A percentile compares a stretch with the other conserved stretches of the same genome.
Conservation (phyloP, 1,284 basidiomycete genomes). For the Trametes versicolor region DNA sequence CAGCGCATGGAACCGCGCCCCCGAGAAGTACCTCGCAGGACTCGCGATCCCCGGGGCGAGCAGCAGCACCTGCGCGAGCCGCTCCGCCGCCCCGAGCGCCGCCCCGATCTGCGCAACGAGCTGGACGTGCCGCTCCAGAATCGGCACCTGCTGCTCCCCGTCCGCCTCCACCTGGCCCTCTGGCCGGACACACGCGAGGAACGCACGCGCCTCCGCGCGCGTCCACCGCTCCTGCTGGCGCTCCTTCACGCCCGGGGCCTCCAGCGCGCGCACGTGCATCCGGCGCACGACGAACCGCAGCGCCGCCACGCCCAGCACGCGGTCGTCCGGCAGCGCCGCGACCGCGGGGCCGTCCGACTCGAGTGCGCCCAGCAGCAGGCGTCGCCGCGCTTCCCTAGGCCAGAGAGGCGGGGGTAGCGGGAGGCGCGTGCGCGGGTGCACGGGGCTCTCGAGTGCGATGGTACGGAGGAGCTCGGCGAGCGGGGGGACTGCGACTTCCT, state of each 20-base stretch:
- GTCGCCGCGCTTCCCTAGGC: conserved; percentile 61
- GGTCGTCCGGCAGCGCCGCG: conserved; percentile 53
- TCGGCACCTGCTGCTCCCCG: conserved; percentile 31
- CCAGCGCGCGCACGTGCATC: conserved; percentile 59
- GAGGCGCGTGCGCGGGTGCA: conserved; percentile 18
- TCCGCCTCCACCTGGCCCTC: not conserved
- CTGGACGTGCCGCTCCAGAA: conserved; percentile 73
- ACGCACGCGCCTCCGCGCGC: conserved; percentile 67
- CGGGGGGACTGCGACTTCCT: conserved; percentile 61
- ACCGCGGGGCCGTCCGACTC: conserved; percentile 64
- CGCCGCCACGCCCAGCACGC: conserved; percentile 60
- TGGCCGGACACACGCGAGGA: conserved; percentile 55
- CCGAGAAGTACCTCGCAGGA: conserved; percentile 62
- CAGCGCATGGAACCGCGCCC: conserved; percentile 62
- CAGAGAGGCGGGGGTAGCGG: conserved; percentile 51
- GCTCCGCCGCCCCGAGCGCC: conserved; percentile 66
- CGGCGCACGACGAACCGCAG: conserved; percentile 68
- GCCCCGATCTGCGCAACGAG: conserved; percentile 74
- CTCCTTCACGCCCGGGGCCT: conserved; percentile 57
- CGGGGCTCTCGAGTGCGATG: conserved; percentile 42
- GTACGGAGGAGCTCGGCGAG: conserved; percentile 57
- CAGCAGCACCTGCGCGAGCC: conserved; percentile 68
- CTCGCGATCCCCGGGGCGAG: conserved; percentile 57
- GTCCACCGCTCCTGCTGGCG: conserved; percentile 77
- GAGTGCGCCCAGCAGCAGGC: conserved; percentile 65